These are phyloP conservation scores for Pseudogymnoascus sp. DNA, from an alignment of 2,329 filamentous ascomycete genomes.

Conservation along the genomic window DNA sequence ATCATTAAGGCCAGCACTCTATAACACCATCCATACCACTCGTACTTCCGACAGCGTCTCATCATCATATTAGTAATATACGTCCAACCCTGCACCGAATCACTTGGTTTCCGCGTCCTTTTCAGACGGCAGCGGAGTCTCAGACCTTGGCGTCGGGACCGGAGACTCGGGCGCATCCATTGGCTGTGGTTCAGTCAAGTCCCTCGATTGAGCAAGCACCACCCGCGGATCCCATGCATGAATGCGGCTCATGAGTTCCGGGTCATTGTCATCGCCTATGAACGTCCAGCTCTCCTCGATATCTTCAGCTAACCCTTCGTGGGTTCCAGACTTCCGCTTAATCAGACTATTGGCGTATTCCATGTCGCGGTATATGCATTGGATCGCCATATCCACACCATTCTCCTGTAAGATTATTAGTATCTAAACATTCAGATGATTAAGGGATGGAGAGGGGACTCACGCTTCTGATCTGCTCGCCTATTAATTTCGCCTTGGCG, in stretches of 20 bases:
- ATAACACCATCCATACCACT: not conserved
- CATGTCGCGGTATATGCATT: conserved; percentile 87
- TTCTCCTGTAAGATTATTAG: conserved; percentile 58
- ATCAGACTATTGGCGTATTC: conserved; percentile 86
- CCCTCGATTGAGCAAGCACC: not conserved
- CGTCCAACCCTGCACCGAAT: not conserved
- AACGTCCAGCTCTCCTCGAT: conserved; percentile 89
- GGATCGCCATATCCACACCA: conserved; percentile 83
- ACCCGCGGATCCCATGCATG: conserved; percentile 28
- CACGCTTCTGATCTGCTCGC: conserved; percentile 81
- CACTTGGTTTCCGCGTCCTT: not conserved
- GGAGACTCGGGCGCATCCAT: not conserved
- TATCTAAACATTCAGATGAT: not conserved
- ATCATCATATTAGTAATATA: not conserved
- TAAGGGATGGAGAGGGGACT: conserved; percentile 27
- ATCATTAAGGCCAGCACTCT: not conserved
- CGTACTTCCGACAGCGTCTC: not conserved
- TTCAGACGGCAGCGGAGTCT: not conserved
- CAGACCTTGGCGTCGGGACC: not conserved
- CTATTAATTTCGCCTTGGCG: conserved; percentile 70
- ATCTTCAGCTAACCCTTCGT: conserved; percentile 42
- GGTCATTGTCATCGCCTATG: conserved; percentile 48
- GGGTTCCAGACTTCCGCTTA: conserved; percentile 51
- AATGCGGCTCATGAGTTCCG: conserved; percentile 25
- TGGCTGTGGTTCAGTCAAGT: not conserved